Percentiles rank a stretch among this genome's conserved stretches.
Conservation (phyloP, 108 stramenopile genomes). For the Epipyxis sp. region DNA sequence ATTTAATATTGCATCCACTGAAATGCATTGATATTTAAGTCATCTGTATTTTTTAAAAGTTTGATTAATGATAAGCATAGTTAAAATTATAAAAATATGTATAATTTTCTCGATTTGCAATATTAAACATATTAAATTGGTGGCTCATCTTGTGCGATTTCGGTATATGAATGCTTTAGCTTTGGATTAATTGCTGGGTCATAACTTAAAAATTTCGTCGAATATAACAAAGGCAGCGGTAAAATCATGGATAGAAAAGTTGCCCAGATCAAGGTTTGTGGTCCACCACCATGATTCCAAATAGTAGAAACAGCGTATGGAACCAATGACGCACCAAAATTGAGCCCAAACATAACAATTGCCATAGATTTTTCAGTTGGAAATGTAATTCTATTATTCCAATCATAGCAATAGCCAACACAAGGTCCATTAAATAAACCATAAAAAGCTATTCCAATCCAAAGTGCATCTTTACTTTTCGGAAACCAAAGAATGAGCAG, state of each 20-base stretch:
- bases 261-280: slow-evolving; percentile 34
- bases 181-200: background rate
- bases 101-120: no score
- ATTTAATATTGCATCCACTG: no score
- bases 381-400: slow-evolving; percentile 47
- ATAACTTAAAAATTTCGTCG: slow-evolving; percentile 31
- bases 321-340: slow-evolving; percentile 51
- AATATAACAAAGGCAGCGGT: slow-evolving; percentile 40
- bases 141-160: background rate
- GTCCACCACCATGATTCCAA: slow-evolving; percentile 38
- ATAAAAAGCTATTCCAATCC: slow-evolving; percentile 43
- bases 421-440: slow-evolving; percentile 49
- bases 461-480: slow-evolving; percentile 22
- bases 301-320: slow-evolving; percentile 43
- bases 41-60: no score
- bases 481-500: slow-evolving; percentile 30
- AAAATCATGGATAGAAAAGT: slow-evolving; percentile 31
- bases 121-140: no score
- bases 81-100: no score
- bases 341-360: slow-evolving; percentile 54
- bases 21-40: no score
- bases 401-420: slow-evolving; percentile 54
- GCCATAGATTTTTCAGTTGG: slow-evolving; percentile 52
- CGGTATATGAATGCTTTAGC: background rate
- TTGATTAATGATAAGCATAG: no score